These are phyloP conservation scores for Colletotrichum sp. DNA, from an alignment of 2,329 filamentous ascomycete species.

Conservation along the genomic window DNA sequence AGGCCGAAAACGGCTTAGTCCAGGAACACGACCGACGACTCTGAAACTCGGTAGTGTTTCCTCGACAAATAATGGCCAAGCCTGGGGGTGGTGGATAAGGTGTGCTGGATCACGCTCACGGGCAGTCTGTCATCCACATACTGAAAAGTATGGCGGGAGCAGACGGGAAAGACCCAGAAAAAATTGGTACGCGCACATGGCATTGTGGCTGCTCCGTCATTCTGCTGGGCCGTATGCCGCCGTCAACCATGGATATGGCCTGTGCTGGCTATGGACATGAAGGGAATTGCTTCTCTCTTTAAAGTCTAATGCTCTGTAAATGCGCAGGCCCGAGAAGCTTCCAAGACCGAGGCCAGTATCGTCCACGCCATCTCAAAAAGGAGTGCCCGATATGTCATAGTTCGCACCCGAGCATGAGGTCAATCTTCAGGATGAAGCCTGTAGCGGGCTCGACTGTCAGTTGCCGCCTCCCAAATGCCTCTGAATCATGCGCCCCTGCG, in stretches of 20 bases:
- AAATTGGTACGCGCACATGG: conserved; percentile 10
- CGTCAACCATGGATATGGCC: neutral
- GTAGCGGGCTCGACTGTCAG: neutral
- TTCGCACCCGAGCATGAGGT: neutral
- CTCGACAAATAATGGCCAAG: conserved; percentile 16
- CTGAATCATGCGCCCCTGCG: neutral
- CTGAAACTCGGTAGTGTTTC: conserved; percentile 23
- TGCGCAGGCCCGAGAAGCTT: neutral
- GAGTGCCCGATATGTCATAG: neutral
- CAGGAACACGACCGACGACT: conserved; percentile 20
- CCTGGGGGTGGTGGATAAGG: neutral
- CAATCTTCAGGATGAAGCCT: conserved; percentile 6
- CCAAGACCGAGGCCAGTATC: neutral
- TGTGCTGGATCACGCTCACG: neutral
- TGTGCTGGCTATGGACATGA: neutral
- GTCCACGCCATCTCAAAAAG: neutral
- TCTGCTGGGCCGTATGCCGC: neutral
- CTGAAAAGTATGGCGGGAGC: neutral
- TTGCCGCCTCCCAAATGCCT: neutral
- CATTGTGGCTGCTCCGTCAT: neutral
- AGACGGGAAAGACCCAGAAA: conserved; percentile 8
- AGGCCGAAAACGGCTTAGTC: conserved; percentile 4
- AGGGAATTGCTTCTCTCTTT: neutral
- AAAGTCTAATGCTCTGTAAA: neutral
- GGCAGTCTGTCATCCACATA: neutral